Conservation (phyloP, 2,329 filamentous ascomycete species). For the Colletotrichum magnum region DNA sequence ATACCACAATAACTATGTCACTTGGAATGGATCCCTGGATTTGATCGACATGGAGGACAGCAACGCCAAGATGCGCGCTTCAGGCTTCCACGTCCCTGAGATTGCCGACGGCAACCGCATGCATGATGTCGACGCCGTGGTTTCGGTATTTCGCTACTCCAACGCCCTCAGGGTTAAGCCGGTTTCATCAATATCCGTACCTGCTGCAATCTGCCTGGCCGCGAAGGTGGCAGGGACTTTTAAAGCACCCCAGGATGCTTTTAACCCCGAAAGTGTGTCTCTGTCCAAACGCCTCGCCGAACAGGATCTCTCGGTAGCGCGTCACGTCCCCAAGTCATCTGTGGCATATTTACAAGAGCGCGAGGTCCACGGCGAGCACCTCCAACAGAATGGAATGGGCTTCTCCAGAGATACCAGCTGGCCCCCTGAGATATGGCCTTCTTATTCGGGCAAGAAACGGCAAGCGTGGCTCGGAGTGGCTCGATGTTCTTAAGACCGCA, state of each 20-base stretch:
- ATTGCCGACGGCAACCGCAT: constrained; percentile 60
- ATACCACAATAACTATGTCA: constrained; percentile 72
- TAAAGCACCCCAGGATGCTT: constrained; percentile 67
- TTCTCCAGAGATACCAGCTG: constrained; percentile 57
- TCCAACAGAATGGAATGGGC: constrained; percentile 61
- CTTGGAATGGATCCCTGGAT: constrained; percentile 68
- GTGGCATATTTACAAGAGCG: constrained; percentile 61
- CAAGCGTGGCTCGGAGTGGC: constrained; percentile 43
- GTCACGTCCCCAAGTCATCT: constrained; percentile 31
- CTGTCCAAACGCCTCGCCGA: constrained; percentile 40
- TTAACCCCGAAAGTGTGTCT: constrained; percentile 63
- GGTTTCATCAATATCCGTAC: constrained; percentile 68
- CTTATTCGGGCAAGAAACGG: constrained; percentile 62
- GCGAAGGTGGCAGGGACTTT: constrained; percentile 62
- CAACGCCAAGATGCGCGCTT: constrained; percentile 68
- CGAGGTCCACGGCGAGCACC: constrained; percentile 54
- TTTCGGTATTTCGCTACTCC: constrained; percentile 56
- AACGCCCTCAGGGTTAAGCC: constrained; percentile 57
- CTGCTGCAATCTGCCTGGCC: constrained; percentile 66
- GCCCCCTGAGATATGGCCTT: constrained; percentile 61
- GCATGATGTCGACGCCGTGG: constrained; percentile 60
- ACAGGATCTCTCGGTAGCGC: constrained; percentile 1
- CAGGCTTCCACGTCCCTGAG: constrained; percentile 67
- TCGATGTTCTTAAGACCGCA: constrained; percentile 31
- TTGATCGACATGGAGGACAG: constrained; percentile 67